Conservation (phyloP, 2,329 filamentous ascomycete genomes). For the Aspergillus terreus region DNA sequence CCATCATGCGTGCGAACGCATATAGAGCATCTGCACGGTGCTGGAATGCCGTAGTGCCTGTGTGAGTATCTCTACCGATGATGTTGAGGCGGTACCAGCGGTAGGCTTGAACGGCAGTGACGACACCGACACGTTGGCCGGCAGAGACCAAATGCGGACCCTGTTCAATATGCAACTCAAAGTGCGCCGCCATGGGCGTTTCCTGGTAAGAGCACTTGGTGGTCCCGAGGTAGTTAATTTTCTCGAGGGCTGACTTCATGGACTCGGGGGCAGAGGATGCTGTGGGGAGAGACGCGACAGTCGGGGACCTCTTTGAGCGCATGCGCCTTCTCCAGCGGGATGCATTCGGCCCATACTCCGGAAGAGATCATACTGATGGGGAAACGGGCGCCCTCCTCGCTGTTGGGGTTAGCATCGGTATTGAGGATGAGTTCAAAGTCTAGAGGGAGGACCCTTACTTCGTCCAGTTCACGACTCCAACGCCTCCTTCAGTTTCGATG, state of each 20-base stretch:
- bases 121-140: conserved; percentile 63
- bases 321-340: conserved; percentile 61
- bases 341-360: conserved; percentile 71
- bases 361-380: conserved; percentile 71
- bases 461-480: conserved; percentile 65
- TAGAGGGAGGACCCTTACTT: conserved; percentile 22
- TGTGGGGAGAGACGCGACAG: conserved; percentile 39
- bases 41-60: conserved; percentile 67
- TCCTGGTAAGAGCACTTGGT: conserved; percentile 54
- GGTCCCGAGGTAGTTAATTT: conserved; percentile 67
- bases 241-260: conserved; percentile 65
- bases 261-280: conserved; percentile 55
- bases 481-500: conserved; percentile 65
- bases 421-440: background rate
- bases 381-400: conserved; percentile 78
- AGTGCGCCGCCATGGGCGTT: conserved; percentile 70
- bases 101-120: conserved; percentile 71
- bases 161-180: conserved; percentile 83
- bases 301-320: conserved; percentile 58
- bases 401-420: conserved; percentile 29
- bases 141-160: conserved; percentile 68
- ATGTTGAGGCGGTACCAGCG: conserved; percentile 69
- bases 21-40: conserved; percentile 67
- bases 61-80: conserved; percentile 66
- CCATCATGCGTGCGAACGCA: conserved; percentile 64